Evolutionary conservation across 1,139 yeast genomes (phyloP).

Genomic region (Schwanniomyces etchellsii): DNA sequence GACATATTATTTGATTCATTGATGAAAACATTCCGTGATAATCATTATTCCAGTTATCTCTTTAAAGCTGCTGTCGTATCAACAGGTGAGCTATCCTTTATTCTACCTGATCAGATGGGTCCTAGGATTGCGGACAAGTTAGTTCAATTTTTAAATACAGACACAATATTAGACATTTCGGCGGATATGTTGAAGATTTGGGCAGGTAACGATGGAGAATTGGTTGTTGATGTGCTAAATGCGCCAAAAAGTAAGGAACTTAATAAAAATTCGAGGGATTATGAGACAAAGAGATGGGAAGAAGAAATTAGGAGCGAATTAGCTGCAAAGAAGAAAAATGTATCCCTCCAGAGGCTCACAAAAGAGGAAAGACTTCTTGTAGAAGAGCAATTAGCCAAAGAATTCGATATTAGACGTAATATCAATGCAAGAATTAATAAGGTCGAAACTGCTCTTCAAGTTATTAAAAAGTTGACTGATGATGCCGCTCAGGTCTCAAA

Average conservation of each 20-base stretch:
- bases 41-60: slow-evolving; percentile 7
- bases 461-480: slow-evolving; percentile 48
- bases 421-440: slow-evolving; percentile 34
- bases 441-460: slow-evolving; percentile 44
- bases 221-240: slow-evolving; percentile 60
- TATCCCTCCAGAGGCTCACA: slow-evolving; percentile 48
- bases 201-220: slow-evolving; percentile 61
- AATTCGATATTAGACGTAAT: slow-evolving; percentile 45
- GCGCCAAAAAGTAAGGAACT: slow-evolving; percentile 33
- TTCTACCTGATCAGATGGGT: slow-evolving; percentile 57
- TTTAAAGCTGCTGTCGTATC: slow-evolving; percentile 50
- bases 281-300: slow-evolving; percentile 88
- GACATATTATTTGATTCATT: slow-evolving; percentile 26
- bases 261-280: slow-evolving; percentile 68
- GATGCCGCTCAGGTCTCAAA: slow-evolving; percentile 54
- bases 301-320: slow-evolving; percentile 72
- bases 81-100: slow-evolving; percentile 62
- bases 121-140: slow-evolving; percentile 45
- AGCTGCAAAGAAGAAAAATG: slow-evolving; percentile 43
- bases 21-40: neutral
- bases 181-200: slow-evolving; percentile 48
- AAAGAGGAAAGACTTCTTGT: slow-evolving; percentile 69
- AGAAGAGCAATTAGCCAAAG: slow-evolving; percentile 57
- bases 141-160: slow-evolving; percentile 35
- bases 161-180: slow-evolving; percentile 17